Base-by-base conservation (phyloP, 768 basidiomycete species). In the Pleurotus citrinopileatus region DNA sequence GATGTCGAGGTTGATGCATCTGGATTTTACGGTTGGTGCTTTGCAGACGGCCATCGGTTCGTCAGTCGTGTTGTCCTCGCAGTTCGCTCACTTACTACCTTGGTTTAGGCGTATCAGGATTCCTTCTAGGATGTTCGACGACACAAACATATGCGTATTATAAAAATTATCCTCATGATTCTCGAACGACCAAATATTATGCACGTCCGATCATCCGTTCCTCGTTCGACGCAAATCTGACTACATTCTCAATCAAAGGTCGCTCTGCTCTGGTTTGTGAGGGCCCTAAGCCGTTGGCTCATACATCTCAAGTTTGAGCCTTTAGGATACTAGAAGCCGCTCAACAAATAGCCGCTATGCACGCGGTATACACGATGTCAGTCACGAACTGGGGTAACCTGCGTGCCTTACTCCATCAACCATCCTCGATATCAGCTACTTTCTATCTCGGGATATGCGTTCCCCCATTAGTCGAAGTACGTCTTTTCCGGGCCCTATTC, bases 291-390 rank as follows among this genome's bases (percentile, higher is more conserved):
- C 38, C 8, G 8, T 7, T 40, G n/a, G n/a, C 26, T 45, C 13
- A 13, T 17, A 34, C 32, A 12, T 23, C 1, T 43, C 13, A 19
- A 25, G 17, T 13, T 4, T 43, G 4, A 19, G 2, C 17, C 26
- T 0, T 47, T 22, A 47, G 46, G 46, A 26, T 47, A 10, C 25
- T 34, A 29, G 46, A 47, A 47, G 8, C 17, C 2, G 23, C 25
- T 1, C 46, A 47, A 26, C 46, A 47, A 47, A 3, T 47, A 3
- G 2, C 27, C 8, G 46, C 46, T 15, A 47, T 47, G 46, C 46
- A 47, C 13, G 46, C 46, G 10, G n/a, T 47, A n/a, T 47, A 47
- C 7, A 29, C 46, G 46, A 47, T 47, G 46, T 47, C 46, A 6
- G 28, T 47, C 12, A 47, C 46, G 22, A 34, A 12, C 46, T 47